Evolutionary conservation across 768 basidiomycete genomes (phyloP).

Genomic region (Scleroderma bovista): DNA sequence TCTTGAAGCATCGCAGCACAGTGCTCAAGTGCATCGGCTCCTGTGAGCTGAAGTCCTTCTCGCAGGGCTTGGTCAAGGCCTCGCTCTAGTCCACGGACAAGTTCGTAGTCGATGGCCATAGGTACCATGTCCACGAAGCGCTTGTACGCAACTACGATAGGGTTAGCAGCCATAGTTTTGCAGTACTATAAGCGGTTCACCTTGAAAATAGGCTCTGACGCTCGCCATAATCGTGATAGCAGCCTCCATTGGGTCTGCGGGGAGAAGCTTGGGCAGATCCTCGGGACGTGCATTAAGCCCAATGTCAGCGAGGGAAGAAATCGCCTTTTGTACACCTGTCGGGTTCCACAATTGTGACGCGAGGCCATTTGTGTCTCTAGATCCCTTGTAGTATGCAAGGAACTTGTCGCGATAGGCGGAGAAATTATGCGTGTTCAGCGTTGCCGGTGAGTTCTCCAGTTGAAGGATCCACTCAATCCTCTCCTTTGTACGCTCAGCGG

Average conservation of each 20-base stretch:
- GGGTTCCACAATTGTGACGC: too few relatives aligned
- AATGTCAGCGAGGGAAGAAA: conserved; percentile 4
- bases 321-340: conserved; percentile 5
- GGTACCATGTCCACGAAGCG: conserved; percentile 41
- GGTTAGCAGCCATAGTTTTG: not conserved
- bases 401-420: conserved; percentile 47
- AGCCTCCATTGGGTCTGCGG: conserved; percentile 46
- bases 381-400: conserved; percentile 41
- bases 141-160: conserved; percentile 39
- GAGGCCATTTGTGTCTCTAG: conserved; percentile 7
- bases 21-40: conserved; percentile 38
- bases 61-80: conserved; percentile 42
- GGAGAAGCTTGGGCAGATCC: conserved; percentile 47
- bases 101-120: conserved; percentile 35
- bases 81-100: conserved; percentile 41
- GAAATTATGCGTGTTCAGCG: conserved; percentile 49
- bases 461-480: conserved; percentile 45
- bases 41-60: conserved; percentile 47
- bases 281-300: conserved; percentile 31
- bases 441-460: conserved; percentile 46
- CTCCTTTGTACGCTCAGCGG: conserved; percentile 34
- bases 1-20: conserved; percentile 53
- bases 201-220: conserved; percentile 72
- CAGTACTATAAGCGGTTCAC: conserved; percentile 27
- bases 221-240: conserved; percentile 67